Evolutionary conservation across 1,284 basidiomycete genomes (phyloP).

Genomic region (Microbotryum scabiosae): DNA sequence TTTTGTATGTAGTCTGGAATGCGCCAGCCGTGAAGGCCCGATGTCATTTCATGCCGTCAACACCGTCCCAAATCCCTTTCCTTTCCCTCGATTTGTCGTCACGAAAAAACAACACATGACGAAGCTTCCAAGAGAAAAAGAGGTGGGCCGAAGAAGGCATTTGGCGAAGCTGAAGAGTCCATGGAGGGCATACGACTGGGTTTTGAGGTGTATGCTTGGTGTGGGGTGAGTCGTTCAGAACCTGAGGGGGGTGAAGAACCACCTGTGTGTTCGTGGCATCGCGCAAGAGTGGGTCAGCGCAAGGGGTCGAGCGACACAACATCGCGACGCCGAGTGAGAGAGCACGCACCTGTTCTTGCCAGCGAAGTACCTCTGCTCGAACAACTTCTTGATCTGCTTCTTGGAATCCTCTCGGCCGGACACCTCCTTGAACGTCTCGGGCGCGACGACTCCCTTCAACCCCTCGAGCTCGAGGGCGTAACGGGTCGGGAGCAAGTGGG

Average conservation of each 20-base stretch:
- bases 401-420: conserved; percentile 83
- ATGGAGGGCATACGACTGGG: no score
- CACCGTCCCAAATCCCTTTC: no score
- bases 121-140: no score
- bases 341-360: conserved; percentile 69
- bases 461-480: conserved; percentile 90
- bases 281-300: no score
- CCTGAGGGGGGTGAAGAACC: conserved; percentile 78
- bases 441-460: conserved; percentile 70
- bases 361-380: conserved; percentile 81
- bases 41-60: no score
- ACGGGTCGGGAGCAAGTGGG: conserved; percentile 93
- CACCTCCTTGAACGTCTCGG: conserved; percentile 91
- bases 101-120: no score
- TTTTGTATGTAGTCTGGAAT: no score
- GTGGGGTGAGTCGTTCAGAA: conserved; percentile 16
- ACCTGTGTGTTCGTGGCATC: conserved; percentile 37
- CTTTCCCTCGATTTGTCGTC: no score
- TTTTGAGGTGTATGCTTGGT: no score
- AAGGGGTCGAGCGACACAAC: neutral
- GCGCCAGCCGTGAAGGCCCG: no score
- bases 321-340: neutral
- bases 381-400: conserved; percentile 88
- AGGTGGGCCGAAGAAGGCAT: no score
- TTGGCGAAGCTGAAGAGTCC: no score